Evolutionary conservation across 306 rosid species (phyloP), one percentile per base, ranked within the genome.

Genomic region (Coriaria nepalensis): DNA sequence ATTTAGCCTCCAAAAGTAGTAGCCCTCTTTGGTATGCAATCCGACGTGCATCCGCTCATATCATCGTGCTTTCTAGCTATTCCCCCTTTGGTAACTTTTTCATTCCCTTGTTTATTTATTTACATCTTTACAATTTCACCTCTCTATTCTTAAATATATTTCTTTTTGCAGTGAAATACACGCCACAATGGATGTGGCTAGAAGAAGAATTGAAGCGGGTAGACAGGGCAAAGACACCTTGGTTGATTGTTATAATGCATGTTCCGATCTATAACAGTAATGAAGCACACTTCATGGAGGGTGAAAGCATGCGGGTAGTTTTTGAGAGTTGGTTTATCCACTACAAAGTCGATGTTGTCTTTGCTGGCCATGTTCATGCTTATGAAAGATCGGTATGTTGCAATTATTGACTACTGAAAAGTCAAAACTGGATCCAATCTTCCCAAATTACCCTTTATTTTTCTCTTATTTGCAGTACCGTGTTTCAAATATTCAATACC

Each of bases 301-400:
- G 98, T 46, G 98, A 90, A 69, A 82, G 98, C 68, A 92, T 92
- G 78, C 73, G 93, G 42, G 64, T 69, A 34, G 86, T 55, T 42
- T 92, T 65, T 47, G 98, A 92, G 74, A 82, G 85, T 64, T 85
- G 85, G 96, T 82, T 85, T 62, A 55, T 79, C 62, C 33, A 64
- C 2, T 69, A 82, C 78, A 92, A 71, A 78, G 93, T 92, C 44
- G 98, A 92, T 7, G 72, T 77, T 33, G 48, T 85, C 58, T 92
- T 92, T 73, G 98, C 98, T 13, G 98, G 98, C 36, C 98, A 92
- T 64, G 98, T 92, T 54, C 98, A 92, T 72, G 98, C 96, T 33
- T 92, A 92, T 55, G 98, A 92, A 76, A 78, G 98, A 85, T 92
- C 98, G 2, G 98, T 92, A 82, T 53, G 83, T 54, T 58, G 49